Base-by-base conservation (phyloP, 192 early-diverging fungal species). In the Coemansia sp. region DNA sequence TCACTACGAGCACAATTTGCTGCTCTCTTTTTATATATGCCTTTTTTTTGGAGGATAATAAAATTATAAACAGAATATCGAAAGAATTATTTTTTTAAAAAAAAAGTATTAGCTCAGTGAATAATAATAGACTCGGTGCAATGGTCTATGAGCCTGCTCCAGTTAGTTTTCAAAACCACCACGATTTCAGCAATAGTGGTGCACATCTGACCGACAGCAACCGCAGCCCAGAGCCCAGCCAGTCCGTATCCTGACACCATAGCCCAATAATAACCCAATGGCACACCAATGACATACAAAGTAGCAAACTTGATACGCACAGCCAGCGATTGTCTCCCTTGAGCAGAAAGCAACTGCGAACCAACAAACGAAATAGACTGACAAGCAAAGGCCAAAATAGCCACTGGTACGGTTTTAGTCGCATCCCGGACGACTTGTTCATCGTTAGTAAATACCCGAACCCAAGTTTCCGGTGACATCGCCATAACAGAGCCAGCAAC, bases 161-260 rank as follows among this genome's bases (percentile, higher is more conserved):
- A 81, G 67, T 75, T 61, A 2, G 78, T 81, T 31, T 63, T 30
- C 17, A 75, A 62, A 18, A 81, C 66, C 5, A 72, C 66, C 3
- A 56, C 7, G 7, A 52, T 30, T 42, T 81, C 78, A n/a, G 50
- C 29, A 4, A 64, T 52, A 22, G 64, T 70, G 0, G 78, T 75
- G 54, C 69, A 69, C 30, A 61, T 14, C 48, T 81, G 78, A 28
- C 73, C 78, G 3, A 64, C 64, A 1, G 78, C 78, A 28, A 90
- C 71, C 5, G 87, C 86, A 0, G 68, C 42, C 91, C 91, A 92
- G 18, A 92, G 76, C 1, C 91, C 91, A 12, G 75, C 70, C n/a
- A 92, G 72, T 1, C 88, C 89, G 63, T 75, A 69, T 30, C 68
- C 71, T 28, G 72, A 34, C 14, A 67, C 66, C 57, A 92, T 78